phyloP scores from a whole-genome alignment of 208 protist genomes.

The Trypanosoma cruzi region DNA sequence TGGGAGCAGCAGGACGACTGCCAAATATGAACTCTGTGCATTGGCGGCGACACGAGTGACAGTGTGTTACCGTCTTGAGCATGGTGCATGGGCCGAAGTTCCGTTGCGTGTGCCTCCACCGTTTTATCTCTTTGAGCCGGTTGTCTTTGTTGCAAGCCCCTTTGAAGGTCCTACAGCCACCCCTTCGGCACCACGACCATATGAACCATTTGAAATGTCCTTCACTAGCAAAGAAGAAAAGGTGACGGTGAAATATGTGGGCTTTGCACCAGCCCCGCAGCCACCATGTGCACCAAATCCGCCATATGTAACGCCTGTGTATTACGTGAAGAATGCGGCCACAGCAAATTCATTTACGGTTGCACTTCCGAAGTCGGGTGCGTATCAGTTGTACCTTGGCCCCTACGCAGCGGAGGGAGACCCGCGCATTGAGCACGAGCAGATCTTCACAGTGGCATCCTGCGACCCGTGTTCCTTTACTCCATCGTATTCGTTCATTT shows the following conservation, averaged over 20 bases:
- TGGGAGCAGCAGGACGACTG: conserved; percentile 42
- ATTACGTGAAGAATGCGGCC: conserved; percentile 36
- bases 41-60: conserved; percentile 45
- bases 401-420: conserved; percentile 28
- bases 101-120: conserved; percentile 46
- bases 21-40: conserved; percentile 68
- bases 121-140: conserved; percentile 55
- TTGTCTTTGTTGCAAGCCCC: conserved; percentile 41
- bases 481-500: conserved; percentile 66
- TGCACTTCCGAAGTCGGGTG: conserved; percentile 42
- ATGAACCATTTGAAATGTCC: conserved; percentile 70
- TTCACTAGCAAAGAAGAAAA: conserved; percentile 44
- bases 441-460: conserved; percentile 44
- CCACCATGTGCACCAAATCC: conserved; percentile 46
- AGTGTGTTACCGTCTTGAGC: conserved; percentile 72
- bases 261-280: conserved; percentile 54
- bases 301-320: conserved; percentile 47
- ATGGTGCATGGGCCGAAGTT: conserved; percentile 75
- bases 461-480: conserved; percentile 84
- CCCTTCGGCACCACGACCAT: conserved; percentile 53
- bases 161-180: conserved; percentile 52
- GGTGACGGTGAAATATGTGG: conserved; percentile 46
- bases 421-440: conserved; percentile 62
- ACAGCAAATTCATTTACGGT: conserved; percentile 54
- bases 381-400: conserved; percentile 74